A percentile compares a stretch with the other conserved stretches of the same genome.
Evolutionary conservation across 768 basidiomycete genomes (phyloP).

Genomic region (Lactarius pseudohatsudake): DNA sequence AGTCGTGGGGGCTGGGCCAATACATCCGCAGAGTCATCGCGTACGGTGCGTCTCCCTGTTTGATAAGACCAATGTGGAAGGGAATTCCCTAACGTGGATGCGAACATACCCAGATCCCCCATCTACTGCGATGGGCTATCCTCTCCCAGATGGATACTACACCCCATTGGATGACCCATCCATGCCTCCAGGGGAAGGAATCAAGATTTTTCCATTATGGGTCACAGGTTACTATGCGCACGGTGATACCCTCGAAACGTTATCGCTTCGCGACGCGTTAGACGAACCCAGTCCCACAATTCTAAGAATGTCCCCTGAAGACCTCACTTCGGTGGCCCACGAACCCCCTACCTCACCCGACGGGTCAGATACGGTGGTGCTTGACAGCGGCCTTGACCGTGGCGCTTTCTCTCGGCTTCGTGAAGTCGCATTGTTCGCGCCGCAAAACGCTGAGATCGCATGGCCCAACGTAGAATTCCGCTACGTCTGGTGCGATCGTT

Average conservation of each 20-base stretch:
- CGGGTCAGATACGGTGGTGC: background rate
- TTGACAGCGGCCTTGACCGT: background rate
- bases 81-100: background rate
- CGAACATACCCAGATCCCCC: background rate
- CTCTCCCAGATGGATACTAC: conserved; percentile 1
- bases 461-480: conserved; percentile 7
- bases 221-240: background rate
- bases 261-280: background rate
- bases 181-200: background rate
- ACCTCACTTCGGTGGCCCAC: background rate
- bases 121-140: background rate
- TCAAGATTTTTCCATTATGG: background rate
- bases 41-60: background rate
- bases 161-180: background rate
- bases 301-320: background rate
- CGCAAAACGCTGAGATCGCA: background rate
- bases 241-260: conserved; percentile 2
- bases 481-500: conserved; percentile 2
- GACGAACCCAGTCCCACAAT: background rate
- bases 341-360: background rate
- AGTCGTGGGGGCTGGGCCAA: background rate
- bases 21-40: conserved; percentile 3
- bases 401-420: background rate
- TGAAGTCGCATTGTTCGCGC: background rate
- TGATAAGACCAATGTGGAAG: background rate